phyloP scores from a whole-genome alignment of 2,329 filamentous ascomycete species.

The Elsinoe batatas region DNA sequence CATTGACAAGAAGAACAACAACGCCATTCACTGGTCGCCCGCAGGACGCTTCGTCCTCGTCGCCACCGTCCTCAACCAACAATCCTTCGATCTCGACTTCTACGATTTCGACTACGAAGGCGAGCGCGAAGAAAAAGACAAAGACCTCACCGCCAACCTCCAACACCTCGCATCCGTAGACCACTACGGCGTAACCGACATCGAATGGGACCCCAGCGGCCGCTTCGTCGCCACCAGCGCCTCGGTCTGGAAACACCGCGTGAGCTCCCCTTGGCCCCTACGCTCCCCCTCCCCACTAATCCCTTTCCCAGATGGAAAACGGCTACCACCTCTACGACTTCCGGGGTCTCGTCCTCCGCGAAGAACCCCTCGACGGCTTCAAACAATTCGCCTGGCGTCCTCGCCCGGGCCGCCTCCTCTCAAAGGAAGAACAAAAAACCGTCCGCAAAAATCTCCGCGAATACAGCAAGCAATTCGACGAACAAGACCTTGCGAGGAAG shows the following conservation, averaged over 20 bases:
- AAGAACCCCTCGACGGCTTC: conserved; percentile 92
- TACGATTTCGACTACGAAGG: conserved; percentile 97
- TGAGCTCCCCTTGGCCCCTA: conserved; percentile 43
- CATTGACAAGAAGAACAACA: conserved; percentile 98
- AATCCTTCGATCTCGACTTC: conserved; percentile 94
- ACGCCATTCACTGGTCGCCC: conserved; percentile 98
- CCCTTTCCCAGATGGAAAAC: conserved; percentile 74
- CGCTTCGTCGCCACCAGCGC: conserved; percentile 90
- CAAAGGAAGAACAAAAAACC: conserved; percentile 93
- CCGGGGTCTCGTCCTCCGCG: conserved; percentile 76
- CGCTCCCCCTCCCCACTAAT: conserved; percentile 13
- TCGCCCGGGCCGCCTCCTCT: conserved; percentile 78
- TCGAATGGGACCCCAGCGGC: conserved; percentile 96
- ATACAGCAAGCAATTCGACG: conserved; percentile 89
- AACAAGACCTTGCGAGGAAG: conserved; percentile 87
- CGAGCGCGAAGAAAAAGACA: conserved; percentile 85
- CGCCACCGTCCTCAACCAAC: conserved; percentile 82
- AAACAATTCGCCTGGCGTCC: conserved; percentile 96
- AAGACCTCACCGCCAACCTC: conserved; percentile 88
- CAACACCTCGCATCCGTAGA: conserved; percentile 89
- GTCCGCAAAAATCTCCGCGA: conserved; percentile 97
- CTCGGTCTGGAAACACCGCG: conserved; percentile 88
- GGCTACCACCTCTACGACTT: conserved; percentile 98
- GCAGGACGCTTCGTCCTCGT: conserved; percentile 91
- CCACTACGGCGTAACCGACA: conserved; percentile 94